Evolutionary conservation across 2,329 filamentous ascomycete genomes (phyloP), one percentile per base, ranked within the genome.

Genomic region (Seiridium unicorne): DNA sequence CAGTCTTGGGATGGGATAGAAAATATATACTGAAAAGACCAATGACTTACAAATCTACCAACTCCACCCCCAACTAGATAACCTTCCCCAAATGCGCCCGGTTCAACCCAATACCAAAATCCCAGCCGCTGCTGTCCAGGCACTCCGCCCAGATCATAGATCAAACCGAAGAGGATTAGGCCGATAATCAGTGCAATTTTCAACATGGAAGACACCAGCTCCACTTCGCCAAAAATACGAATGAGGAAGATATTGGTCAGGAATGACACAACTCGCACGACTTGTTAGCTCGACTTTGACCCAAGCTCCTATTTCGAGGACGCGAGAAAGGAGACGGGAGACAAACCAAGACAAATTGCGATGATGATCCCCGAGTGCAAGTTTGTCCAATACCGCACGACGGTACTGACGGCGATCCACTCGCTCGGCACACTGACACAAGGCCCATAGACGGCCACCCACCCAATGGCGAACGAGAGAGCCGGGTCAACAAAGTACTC

Each of bases 91-190:
- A 83, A 82, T 0, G 81, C 79, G 5, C 81, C 81, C 0, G 81
- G 81, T 5, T 76, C 60, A 10, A 76, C 77, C 80, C 81, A 83
- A 69, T 81, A 83, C 38, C 78, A 72, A 66, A 83, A 83, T 2
- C 81, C 81, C 61, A 78, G 80, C 46, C 77, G 73, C 62, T 82
- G 77, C 64, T 79, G 74, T 59, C 81, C 76, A 3, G 81, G 80
- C 5, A 79, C 81, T 58, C 81, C 81, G 18, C 81, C 81, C 2
- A 81, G 70, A 62, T 79, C 79, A 34, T 83, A 72, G 49, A 83
- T 74, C 40, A 82, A 72, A 2, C 76, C 80, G 8, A 79, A 63
- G 38, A 84, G 80, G 55, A 81, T 77, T 40, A 81, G 56, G 26
- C 83, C 78, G 60, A 84, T 83, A 69, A 84, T 76, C 0, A 76